Conservation (phyloP, 2,329 filamentous ascomycete species). For the Orbilia quercus region DNA sequence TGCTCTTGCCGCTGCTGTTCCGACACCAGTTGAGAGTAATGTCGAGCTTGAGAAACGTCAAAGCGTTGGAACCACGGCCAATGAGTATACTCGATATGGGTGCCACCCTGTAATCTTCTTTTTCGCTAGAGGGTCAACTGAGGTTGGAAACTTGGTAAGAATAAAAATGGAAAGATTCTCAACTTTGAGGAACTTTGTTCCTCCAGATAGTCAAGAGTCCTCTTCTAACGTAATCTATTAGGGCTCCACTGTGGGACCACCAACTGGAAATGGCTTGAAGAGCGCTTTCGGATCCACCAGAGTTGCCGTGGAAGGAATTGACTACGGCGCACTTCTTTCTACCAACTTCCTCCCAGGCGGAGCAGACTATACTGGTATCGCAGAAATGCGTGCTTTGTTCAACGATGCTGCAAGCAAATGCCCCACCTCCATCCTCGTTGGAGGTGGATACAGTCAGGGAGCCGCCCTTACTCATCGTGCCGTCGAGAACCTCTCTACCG, state of each 20-base stretch:
- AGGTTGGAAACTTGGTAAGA: conserved; percentile 67
- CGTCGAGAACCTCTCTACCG: conserved; percentile 58
- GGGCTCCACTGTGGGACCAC: conserved; percentile 54
- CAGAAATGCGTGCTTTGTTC: conserved; percentile 62
- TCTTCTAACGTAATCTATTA: conserved; percentile 11
- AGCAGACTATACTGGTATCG: conserved; percentile 61
- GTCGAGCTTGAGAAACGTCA: conserved; percentile 45
- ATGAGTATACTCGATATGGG: conserved; percentile 63
- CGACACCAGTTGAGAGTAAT: conserved; percentile 24
- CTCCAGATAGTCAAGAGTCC: neutral
- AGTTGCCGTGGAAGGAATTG: conserved; percentile 60
- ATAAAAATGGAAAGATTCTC: neutral
- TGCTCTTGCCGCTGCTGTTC: conserved; percentile 45
- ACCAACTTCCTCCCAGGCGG: conserved; percentile 62
- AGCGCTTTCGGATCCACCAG: conserved; percentile 41
- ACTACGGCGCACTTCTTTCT: conserved; percentile 62
- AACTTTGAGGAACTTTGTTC: neutral
- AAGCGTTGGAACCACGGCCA: conserved; percentile 59
- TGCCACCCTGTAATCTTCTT: conserved; percentile 66
- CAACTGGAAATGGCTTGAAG: conserved; percentile 57
- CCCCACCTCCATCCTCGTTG: conserved; percentile 62
- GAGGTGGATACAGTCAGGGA: conserved; percentile 64
- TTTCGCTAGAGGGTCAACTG: conserved; percentile 67
- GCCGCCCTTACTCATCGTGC: conserved; percentile 61
- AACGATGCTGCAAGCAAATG: conserved; percentile 63